Evolutionary conservation across 2,329 filamentous ascomycete species (phyloP), one percentile per base, ranked within the genome.

Genomic region (Cyanodermella asteris): DNA sequence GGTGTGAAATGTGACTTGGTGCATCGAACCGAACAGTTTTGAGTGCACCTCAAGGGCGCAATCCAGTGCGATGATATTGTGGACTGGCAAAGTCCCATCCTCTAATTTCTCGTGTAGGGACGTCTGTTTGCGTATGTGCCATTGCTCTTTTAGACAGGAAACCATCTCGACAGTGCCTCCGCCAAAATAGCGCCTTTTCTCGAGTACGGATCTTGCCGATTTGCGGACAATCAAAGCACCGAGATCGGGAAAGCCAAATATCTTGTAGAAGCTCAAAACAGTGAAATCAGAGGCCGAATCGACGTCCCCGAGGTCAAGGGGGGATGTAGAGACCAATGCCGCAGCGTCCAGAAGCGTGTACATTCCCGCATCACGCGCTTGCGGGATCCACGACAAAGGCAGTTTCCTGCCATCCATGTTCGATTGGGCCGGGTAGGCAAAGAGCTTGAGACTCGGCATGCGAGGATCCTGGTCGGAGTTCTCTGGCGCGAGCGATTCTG

Each of bases 201-300:
- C 53, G 23, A 91, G 69, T 3, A 72, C 42, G 19, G 59, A 45
- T 5, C 64, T 66, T 8, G 75, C 64, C 16, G 64, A 58, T 36
- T 77, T 81, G 20, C 74, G 68, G 8, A 94, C 68, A 16, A 94
- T 68, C 29, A 97, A 50, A 2, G 72, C 81, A 2, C 84, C 84
- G 2, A 94, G 55, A 42, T 94, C 78, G 0, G 84, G 84, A 35
- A 93, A 93, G 2, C 87, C 84, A 45, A 94, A 94, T n/a, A 93
- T 82, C 46, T 94, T 97, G 53, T 93, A 90, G 34, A 94, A 69
- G 45, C 82, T 93, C 20, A 94, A 41, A 0, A 78, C 74, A 0
- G 67, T 72, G 36, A 94, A 94, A 44, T 94, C 84, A 1, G 84
- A 76, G 1, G 73, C 68, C 1, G 49, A 42, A 0, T 55, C 50